Conservation (phyloP, 768 basidiomycete genomes). For the Hygrophoropsis aurantiaca region DNA sequence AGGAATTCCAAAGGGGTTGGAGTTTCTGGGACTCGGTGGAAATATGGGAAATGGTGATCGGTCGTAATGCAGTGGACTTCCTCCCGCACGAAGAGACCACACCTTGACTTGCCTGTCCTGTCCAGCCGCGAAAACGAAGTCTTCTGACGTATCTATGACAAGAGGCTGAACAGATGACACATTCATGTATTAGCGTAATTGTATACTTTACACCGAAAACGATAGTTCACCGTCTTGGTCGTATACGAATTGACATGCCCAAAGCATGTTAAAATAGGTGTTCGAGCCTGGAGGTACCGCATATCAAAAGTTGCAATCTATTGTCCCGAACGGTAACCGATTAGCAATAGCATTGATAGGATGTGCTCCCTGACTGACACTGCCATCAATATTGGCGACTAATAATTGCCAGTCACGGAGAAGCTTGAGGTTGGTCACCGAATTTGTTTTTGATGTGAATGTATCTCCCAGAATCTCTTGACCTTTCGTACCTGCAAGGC, state of each 20-base stretch:
- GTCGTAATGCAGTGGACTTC: constrained; percentile 19
- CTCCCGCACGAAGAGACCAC: constrained; percentile 67
- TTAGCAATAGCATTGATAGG: too few relatives aligned
- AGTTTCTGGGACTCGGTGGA: neutral
- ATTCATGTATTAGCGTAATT: constrained; percentile 4
- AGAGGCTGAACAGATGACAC: constrained; percentile 50
- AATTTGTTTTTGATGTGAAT: constrained; percentile 36
- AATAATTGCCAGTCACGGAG: constrained; percentile 54
- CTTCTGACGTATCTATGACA: constrained; percentile 51
- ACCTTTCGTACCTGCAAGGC: constrained; percentile 35
- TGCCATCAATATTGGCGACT: constrained; percentile 57
- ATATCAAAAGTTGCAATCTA: constrained; percentile 66
- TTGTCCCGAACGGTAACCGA: constrained; percentile 5
- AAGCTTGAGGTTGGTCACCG: constrained; percentile 54
- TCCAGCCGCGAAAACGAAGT: constrained; percentile 69
- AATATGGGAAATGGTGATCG: neutral
- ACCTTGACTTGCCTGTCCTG: constrained; percentile 62
- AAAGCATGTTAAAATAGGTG: constrained; percentile 46
- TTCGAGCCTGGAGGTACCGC: constrained; percentile 45
- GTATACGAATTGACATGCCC: constrained; percentile 62
- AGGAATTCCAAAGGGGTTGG: constrained; percentile 31
- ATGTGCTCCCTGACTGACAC: too few relatives aligned
- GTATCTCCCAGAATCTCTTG: constrained; percentile 40
- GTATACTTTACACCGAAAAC: neutral
- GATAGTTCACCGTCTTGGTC: constrained; percentile 46